Evolutionary conservation across 139 green algal species (phyloP).

Genomic region (Spirogloea muscicola): DNA sequence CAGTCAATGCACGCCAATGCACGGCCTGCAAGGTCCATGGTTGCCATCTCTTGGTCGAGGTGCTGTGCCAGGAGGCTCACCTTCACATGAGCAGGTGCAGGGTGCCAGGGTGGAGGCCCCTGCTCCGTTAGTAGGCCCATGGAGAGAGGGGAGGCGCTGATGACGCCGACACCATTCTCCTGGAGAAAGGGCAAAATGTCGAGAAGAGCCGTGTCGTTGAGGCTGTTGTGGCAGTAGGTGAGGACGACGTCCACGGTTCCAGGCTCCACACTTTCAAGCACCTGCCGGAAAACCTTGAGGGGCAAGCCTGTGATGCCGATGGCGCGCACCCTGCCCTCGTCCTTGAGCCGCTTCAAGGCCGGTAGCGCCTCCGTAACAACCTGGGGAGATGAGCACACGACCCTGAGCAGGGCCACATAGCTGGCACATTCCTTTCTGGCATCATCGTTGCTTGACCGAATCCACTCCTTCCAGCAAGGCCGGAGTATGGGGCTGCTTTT

Average conservation of each 20-base stretch:
- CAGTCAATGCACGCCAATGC: too few species aligned
- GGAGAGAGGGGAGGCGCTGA: slow-evolving; percentile 76
- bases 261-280: slow-evolving; percentile 65
- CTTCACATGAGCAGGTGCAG: slow-evolving; percentile 69
- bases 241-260: slow-evolving; percentile 79
- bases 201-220: slow-evolving; percentile 67
- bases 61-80: too few species aligned
- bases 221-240: slow-evolving; percentile 83
- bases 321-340: slow-evolving; percentile 70
- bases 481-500: too few species aligned
- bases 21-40: too few species aligned
- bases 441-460: too few species aligned
- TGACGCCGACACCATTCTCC: slow-evolving; percentile 72
- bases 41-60: too few species aligned
- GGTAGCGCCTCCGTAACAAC: slow-evolving; percentile 84
- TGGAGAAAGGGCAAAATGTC: slow-evolving; percentile 58
- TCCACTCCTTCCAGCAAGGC: too few species aligned
- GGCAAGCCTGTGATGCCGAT: slow-evolving; percentile 91
- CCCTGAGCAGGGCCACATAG: too few species aligned
- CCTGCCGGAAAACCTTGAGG: slow-evolving; percentile 65
- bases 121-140: slow-evolving; percentile 87
- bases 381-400: too few species aligned
- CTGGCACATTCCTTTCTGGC: too few species aligned
- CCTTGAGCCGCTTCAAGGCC: slow-evolving; percentile 74
- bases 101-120: slow-evolving; percentile 86